These are phyloP conservation scores for Talaromyces sp. DNA, from an alignment of 2,329 filamentous ascomycete species.

Conservation along the genomic window DNA sequence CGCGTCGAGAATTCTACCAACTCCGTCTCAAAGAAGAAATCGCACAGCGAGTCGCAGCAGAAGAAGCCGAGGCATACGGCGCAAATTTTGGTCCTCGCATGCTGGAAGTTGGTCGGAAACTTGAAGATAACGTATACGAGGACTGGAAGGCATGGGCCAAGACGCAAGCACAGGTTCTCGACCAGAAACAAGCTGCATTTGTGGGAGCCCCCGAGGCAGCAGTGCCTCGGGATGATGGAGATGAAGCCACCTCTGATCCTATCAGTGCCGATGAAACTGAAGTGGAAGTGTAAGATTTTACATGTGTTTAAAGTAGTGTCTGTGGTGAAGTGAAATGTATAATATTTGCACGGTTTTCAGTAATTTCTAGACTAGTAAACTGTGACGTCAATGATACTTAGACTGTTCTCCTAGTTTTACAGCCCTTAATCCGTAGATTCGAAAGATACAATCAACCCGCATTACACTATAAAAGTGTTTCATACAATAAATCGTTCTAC, in stretches of 20 bases:
- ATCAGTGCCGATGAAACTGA: not conserved
- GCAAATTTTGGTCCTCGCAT: conserved; percentile 79
- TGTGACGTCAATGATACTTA: not conserved
- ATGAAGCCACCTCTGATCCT: not conserved
- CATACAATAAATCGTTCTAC: not conserved
- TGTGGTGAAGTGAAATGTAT: not conserved
- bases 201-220: conserved; percentile 34
- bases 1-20: conserved; percentile 84
- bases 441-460: not conserved
- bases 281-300: not conserved
- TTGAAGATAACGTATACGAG: conserved; percentile 77
- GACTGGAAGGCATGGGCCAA: conserved; percentile 78
- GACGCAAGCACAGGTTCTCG: conserved; percentile 45
- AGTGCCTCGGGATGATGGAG: conserved; percentile 28
- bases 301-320: not conserved
- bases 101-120: conserved; percentile 70
- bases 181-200: conserved; percentile 43
- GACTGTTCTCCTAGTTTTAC: not conserved
- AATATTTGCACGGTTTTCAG: not conserved
- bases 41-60: conserved; percentile 72
- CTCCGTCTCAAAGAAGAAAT: conserved; percentile 78
- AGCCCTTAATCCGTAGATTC: not conserved
- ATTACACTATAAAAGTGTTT: not conserved
- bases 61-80: conserved; percentile 80
- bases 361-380: not conserved